Percentiles rank a stretch among this genome's conserved stretches.
Conservation (phyloP, 1,284 basidiomycete genomes). For the Vanrija sp. region DNA sequence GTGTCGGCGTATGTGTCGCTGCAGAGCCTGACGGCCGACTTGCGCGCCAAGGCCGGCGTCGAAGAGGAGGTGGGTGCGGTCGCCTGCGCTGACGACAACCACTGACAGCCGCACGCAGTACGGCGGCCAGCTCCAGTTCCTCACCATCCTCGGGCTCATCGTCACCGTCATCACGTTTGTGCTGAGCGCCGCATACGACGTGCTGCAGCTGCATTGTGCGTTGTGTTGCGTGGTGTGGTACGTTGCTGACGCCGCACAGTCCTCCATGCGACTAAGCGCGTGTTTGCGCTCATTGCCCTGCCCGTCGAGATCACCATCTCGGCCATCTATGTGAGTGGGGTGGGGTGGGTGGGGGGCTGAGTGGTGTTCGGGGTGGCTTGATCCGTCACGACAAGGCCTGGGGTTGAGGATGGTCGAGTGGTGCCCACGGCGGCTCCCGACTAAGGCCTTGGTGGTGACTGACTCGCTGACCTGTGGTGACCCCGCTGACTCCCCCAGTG, state of each 20-base stretch:
- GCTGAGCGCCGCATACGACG: constrained; percentile 53
- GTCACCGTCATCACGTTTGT: constrained; percentile 57
- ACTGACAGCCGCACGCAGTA: constrained; percentile 10
- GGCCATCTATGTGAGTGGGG: constrained; percentile 57
- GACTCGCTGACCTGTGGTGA: neutral
- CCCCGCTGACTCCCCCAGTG: constrained; percentile 23
- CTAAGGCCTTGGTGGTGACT: no score
- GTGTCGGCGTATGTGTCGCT: constrained; percentile 7
- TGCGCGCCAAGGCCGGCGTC: neutral
- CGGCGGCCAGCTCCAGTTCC: constrained; percentile 65
- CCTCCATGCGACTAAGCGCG: constrained; percentile 55
- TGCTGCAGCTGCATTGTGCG: constrained; percentile 56
- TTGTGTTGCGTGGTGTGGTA: constrained; percentile 1
- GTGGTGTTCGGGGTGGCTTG: no score
- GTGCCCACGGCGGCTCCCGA: no score
- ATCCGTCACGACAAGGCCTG: neutral
- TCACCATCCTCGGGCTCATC: constrained; percentile 64
- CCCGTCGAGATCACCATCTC: constrained; percentile 66
- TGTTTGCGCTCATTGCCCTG: constrained; percentile 59
- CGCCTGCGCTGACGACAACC: neutral
- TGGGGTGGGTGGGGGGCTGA: no score
- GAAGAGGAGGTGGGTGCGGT: neutral
- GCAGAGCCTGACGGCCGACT: neutral
- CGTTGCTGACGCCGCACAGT: constrained; percentile 34
- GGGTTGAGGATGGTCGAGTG: neutral